A percentile compares a stretch with the other conserved stretches of the same genome.
Conservation (phyloP, 2,329 filamentous ascomycete genomes). For the Ophiobolus disseminans region DNA sequence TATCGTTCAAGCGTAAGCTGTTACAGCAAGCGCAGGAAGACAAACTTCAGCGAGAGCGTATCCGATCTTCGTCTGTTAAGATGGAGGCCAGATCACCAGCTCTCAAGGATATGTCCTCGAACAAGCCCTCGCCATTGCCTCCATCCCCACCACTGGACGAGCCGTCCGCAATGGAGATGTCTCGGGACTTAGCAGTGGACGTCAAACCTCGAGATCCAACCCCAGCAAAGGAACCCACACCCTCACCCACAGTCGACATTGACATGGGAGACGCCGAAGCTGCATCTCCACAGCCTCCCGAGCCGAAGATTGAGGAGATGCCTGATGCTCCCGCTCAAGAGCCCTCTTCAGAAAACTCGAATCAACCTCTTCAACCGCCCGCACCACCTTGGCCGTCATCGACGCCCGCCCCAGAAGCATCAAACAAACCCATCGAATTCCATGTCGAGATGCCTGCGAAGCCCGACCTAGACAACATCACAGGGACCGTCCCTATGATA, state of each 20-base stretch:
- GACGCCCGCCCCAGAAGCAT: constrained; percentile 15
- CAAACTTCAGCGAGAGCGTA: constrained; percentile 46
- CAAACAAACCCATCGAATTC: constrained; percentile 29
- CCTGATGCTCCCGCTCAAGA: constrained; percentile 35
- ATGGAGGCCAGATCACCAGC: constrained; percentile 42
- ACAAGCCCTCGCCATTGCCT: constrained; percentile 40
- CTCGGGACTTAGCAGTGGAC: constrained; percentile 25
- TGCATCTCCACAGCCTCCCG: constrained; percentile 16
- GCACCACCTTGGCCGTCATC: constrained; percentile 40
- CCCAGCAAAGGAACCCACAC: constrained; percentile 31
- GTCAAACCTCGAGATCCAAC: constrained; percentile 29
- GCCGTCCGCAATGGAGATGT: constrained; percentile 35
- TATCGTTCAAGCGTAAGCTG: constrained; percentile 48
- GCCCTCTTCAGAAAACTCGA: constrained; percentile 26
- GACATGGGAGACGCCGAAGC: constrained; percentile 28
- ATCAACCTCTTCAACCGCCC: constrained; percentile 42
- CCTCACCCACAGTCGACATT: constrained; percentile 19
- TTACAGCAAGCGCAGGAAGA: constrained; percentile 49
- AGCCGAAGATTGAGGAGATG: constrained; percentile 39
- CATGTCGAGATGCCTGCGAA: constrained; percentile 41
- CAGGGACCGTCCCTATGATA: constrained; percentile 21
- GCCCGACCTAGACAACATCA: constrained; percentile 28
- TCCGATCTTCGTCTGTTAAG: constrained; percentile 46
- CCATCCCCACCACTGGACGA: constrained; percentile 34
- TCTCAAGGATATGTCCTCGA: constrained; percentile 41